A percentile compares a stretch with the other conserved stretches of the same genome.
Conservation (phyloP, 2,329 filamentous ascomycete genomes). For the Diaporthe sp. region DNA sequence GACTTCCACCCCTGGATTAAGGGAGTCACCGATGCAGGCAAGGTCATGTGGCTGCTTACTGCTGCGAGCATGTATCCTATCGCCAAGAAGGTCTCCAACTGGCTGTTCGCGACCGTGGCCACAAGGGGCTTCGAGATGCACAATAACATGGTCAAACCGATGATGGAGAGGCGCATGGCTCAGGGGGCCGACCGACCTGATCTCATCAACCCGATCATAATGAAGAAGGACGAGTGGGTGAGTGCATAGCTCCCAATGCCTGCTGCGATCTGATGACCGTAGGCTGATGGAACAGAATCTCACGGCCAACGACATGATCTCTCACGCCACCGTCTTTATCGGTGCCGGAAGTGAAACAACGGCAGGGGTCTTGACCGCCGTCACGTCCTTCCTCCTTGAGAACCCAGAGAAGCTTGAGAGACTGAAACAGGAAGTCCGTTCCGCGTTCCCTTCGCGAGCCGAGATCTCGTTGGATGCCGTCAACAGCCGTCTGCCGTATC, state of each 20-base stretch:
- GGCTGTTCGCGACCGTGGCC: slow-evolving; percentile 15
- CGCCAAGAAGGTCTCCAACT: slow-evolving; percentile 8
- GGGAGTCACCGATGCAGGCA: slow-evolving; percentile 7
- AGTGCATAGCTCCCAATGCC: neutral
- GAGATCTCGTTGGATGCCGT: slow-evolving; percentile 1
- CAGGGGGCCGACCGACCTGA: slow-evolving; percentile 4
- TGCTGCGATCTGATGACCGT: neutral
- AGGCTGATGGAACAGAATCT: neutral
- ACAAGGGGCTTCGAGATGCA: slow-evolving; percentile 14
- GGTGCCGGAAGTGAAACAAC: slow-evolving; percentile 30
- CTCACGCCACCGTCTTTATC: slow-evolving; percentile 21
- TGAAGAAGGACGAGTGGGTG: slow-evolving; percentile 23
- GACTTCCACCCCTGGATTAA: slow-evolving; percentile 21
- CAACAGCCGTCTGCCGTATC: neutral
- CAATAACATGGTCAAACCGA: slow-evolving; percentile 3
- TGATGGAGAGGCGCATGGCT: slow-evolving; percentile 18
- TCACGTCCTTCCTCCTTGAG: slow-evolving; percentile 18
- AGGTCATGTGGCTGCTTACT: slow-evolving; percentile 26
- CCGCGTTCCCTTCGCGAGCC: neutral
- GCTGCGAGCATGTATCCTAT: slow-evolving; percentile 11
- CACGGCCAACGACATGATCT: slow-evolving; percentile 5
- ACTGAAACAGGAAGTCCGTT: slow-evolving; percentile 13
- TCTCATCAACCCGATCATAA: slow-evolving; percentile 23
- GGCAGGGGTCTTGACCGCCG: slow-evolving; percentile 12
- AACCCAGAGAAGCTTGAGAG: slow-evolving; percentile 4